Evolutionary conservation across 768 basidiomycete genomes (phyloP), one percentile per base, ranked within the genome.

Genomic region (Naganishia randhawae): DNA sequence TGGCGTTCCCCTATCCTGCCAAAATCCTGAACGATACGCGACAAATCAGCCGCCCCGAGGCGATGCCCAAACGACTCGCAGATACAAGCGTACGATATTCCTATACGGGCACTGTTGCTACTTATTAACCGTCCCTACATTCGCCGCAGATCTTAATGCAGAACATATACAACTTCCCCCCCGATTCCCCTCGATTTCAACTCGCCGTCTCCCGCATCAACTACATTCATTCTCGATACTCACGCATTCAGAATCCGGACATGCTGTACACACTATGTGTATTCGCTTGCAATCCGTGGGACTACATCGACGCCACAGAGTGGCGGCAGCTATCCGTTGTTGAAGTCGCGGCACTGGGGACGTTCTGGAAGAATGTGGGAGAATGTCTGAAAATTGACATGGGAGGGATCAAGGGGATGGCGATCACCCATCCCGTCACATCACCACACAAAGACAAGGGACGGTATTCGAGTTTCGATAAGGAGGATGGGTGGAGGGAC

Each of bases 231-330:
- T 67, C 66, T 9, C 41, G 54, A 22, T 67, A 67, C 53, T 10
- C 53, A 1, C 29, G 41, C 17, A 57, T 67, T 32, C 55, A 54
- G 31, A 67, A 67, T 31, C 35, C 39, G 17, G 53, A 67, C 19
- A 42, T 67, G 41, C 29, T 67, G 1, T 67, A 67, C 54, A 55
- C 55, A 3, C 41, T 67, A 13, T 53, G 29, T 4, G 66, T 67
- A n/a, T 67, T 67, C 29, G 66, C 66, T n/a, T 67, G 66, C 53
- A 67, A 67, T 29, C 66, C 66, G 5, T 57, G 53, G 66, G 55
- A 55, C 37, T 67, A 55, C 19, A 29, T 55, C 19, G 66, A 57
- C 17, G 33, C n/a, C 25, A 41, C 35, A 7, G 66, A 67, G 50
- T 67, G 66, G 66, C 22, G 66, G 13, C 39, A 33, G 19, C 32